These are phyloP conservation scores for Heterobasidion occidentale DNA, from an alignment of 1,284 basidiomycete species.

Conservation along the genomic window DNA sequence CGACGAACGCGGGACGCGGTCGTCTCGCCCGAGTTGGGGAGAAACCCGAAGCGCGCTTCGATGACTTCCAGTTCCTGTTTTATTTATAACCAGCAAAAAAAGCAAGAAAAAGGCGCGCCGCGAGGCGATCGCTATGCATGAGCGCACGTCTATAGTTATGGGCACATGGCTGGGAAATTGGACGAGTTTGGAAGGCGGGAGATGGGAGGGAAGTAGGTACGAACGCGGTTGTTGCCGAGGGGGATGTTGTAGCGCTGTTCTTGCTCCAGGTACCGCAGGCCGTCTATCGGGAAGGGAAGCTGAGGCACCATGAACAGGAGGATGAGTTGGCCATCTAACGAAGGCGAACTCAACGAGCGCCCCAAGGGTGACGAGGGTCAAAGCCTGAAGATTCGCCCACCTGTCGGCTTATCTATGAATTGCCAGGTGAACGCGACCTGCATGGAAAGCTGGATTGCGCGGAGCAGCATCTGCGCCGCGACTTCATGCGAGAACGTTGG, in stretches of 20 bases:
- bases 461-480: conserved; percentile 51
- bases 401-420: conserved; percentile 66
- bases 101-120: too few species aligned
- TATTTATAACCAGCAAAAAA: background rate
- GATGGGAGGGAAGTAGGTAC: conserved; percentile 15
- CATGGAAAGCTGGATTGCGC: conserved; percentile 45
- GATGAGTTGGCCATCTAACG: conserved; percentile 55
- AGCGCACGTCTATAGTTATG: too few species aligned
- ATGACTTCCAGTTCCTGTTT: conserved; percentile 63
- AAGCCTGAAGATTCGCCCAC: conserved; percentile 26
- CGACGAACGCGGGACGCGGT: conserved; percentile 57
- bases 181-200: background rate
- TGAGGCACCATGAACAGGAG: conserved; percentile 53
- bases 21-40: conserved; percentile 53
- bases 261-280: conserved; percentile 62
- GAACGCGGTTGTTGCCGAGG: conserved; percentile 39
- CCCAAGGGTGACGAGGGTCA: background rate
- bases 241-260: conserved; percentile 53
- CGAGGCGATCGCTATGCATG: too few species aligned
- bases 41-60: conserved; percentile 66
- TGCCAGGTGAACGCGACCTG: conserved; percentile 58
- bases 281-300: conserved; percentile 56
- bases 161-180: background rate
- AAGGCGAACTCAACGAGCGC: background rate
- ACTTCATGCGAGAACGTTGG: conserved; percentile 45